These are phyloP conservation scores for Hanseniaspora taiwanica DNA, from an alignment of 805 yeast species.

Conservation along the genomic window DNA sequence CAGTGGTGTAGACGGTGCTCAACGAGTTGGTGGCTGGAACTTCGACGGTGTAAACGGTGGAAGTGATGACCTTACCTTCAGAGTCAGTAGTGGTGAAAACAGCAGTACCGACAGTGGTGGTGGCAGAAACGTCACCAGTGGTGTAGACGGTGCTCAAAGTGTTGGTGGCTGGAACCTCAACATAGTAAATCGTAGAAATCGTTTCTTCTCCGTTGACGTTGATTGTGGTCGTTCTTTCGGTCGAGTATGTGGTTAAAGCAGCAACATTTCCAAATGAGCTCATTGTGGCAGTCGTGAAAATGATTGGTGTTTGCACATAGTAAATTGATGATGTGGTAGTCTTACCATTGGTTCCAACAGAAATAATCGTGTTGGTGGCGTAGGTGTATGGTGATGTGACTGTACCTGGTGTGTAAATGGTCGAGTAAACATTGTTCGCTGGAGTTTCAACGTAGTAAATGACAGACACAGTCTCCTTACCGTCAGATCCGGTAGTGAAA, in stretches of 20 bases:
- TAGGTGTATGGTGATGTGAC: neutral
- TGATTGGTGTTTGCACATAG: neutral
- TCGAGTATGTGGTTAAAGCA: neutral
- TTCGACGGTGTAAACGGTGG: neutral
- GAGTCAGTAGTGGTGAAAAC: neutral
- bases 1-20: too few species aligned
- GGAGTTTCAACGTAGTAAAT: neutral
- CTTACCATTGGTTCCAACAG: neutral
- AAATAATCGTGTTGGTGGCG: neutral
- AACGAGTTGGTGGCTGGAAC: too few species aligned
- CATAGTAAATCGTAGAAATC: neutral
- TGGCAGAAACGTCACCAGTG: conserved; percentile 1
- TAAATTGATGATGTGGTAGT: neutral
- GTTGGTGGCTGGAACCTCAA: conserved; percentile 5
- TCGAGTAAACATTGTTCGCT: neutral
- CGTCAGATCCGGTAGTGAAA: neutral
- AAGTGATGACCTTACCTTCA: neutral
- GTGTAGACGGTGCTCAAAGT: conserved; percentile 6
- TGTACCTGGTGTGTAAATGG: neutral
- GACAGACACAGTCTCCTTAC: neutral
- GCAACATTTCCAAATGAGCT: neutral
- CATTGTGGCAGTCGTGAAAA: neutral
- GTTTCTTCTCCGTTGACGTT: neutral
- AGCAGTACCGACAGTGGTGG: neutral
- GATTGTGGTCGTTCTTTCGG: neutral